phyloP scores from a whole-genome alignment of 1,284 basidiomycete species.

The Sporisorium iseilematis-ciliati region DNA sequence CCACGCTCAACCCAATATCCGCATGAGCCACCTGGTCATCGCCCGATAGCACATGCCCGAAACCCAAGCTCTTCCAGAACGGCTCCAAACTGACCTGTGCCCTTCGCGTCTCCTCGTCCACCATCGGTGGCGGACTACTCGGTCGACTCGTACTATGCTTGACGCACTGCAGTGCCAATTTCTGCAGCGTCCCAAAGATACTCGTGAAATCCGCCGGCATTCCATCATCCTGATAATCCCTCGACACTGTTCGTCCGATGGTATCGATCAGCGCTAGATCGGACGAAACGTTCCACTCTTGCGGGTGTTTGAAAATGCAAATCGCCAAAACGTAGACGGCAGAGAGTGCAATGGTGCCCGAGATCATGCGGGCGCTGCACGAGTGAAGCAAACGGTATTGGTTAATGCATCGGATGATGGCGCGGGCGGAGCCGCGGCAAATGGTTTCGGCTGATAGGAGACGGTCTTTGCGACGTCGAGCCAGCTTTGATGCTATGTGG shows the following conservation, averaged over 20 bases:
- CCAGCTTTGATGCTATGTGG: conserved; percentile 10
- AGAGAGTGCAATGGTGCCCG: conserved; percentile 15
- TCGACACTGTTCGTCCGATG: conserved; percentile 9
- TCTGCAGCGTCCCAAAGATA: conserved; percentile 19
- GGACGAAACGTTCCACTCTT: conserved; percentile 15
- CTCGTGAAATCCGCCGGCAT: conserved; percentile 16
- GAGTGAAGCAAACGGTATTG: conserved; percentile 11
- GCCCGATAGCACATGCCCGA: conserved; percentile 8
- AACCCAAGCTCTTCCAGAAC: conserved; percentile 11
- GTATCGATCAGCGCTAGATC: conserved; percentile 20
- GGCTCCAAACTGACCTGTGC: conserved; percentile 13
- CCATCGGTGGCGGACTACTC: not conserved
- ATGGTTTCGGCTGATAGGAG: conserved; percentile 16
- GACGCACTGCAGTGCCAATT: conserved; percentile 12
- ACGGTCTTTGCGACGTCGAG: conserved; percentile 8
- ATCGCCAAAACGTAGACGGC: conserved; percentile 22
- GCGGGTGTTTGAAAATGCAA: conserved; percentile 21
- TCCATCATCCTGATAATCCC: conserved; percentile 10
- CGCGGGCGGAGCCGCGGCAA: conserved; percentile 10
- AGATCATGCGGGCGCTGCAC: conserved; percentile 14
- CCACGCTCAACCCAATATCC: not conserved
- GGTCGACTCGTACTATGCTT: conserved; percentile 5
- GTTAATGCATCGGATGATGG: conserved; percentile 18
- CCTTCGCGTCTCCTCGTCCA: not conserved
- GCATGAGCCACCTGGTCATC: no score